Evolutionary conservation across 352 stramenopile species (phyloP), one percentile per base, ranked within the genome.

Genomic region (Phytophthora sojae): DNA sequence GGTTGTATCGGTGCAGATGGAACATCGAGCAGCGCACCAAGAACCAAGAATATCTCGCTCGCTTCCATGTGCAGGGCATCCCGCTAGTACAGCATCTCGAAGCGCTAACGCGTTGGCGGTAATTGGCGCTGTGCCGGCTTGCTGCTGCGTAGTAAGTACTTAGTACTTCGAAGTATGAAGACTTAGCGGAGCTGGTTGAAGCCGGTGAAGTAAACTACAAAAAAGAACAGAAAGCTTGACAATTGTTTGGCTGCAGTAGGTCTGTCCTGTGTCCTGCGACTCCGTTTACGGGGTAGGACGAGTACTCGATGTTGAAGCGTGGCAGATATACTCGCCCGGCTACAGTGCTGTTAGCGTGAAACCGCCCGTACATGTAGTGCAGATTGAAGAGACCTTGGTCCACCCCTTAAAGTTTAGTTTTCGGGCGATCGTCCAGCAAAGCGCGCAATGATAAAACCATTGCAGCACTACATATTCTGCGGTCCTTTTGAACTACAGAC

Each of bases 21-120:
- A 90, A 76, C 45, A 69, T 76, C 1, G 71, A 87, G 47, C 79
- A 85, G 54, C 80, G 75, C 25, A 81, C 61, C 52, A 88, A 82
- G 64, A 81, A 85, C 7, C 79, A 81, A 60, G 76, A 81, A n/a
- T 79, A 90, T 29, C 51, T 90, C 6, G 81, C 76, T 14, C 75
- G 75, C 37, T 91, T 91, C 61, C 75, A 88, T 25, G 79, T 92
- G 21, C 82, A 93, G 53, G 86, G 83, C 23, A 79, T 93, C 37
- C 82, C 86, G 25, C 75, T 93, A 9, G 75, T 90, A 19, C 73
- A 93, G 72, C 82, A 91, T 53, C 67, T 93, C 23, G 74, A 85
- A 59, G 53, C 79, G 32, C 71, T 86, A 8, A 77, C 39, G 14
- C 81, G 76, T 39, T 85, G 74, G 56, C 64, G 61, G 55, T 85